Evolutionary conservation across 345 rosid genomes (phyloP), one percentile per base, ranked within the genome.

Genomic region (Sonneratia caseolaris): DNA sequence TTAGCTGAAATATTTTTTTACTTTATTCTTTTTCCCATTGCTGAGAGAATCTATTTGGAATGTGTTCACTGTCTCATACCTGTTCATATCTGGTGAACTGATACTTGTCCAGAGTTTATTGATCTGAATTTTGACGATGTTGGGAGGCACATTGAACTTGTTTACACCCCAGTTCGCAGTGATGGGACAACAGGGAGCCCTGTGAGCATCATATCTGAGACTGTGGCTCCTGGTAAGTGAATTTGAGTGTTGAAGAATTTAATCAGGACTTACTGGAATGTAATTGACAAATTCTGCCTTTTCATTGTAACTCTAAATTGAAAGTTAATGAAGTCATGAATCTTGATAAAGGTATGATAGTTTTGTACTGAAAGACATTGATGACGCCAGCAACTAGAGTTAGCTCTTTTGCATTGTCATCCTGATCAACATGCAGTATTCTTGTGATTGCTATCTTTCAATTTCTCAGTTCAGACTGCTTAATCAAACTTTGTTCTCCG

Each of bases 111-210:
- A 91, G 99, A 91, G 77, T 87, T 81, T 80, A 75, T 91, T 77
- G 97, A 95, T 86, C 79, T 94, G 85, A 85, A 84, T 71, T 79
- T 94, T 70, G 96, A 85, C 64, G 97, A 90, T 75, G 97, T 89
- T 14, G 97, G 90, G 77, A 82, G 80, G 76, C 79, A 76, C 74
- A 83, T 94, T 73, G 96, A 89, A 86, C 88, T 95, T 79, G 81
- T 87, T 72, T 94, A 85, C 76, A 83, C 85, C 76, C 99, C 99
- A 71, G 77, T 88, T 51, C 96, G 97, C 70, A 84, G 87, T 75
- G 97, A 94, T 90, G 99, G 97, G 67, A 74, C 61, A 65, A 80
- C 78, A 78, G 99, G 99, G 80, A 82, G 69, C 73, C 82, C 97
- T 68, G 80, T 71, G 84, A 86, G 86, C 81, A 77, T 92, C 69